Conservation (phyloP, 2,329 filamentous ascomycete genomes). For the Colletotrichum lini region DNA sequence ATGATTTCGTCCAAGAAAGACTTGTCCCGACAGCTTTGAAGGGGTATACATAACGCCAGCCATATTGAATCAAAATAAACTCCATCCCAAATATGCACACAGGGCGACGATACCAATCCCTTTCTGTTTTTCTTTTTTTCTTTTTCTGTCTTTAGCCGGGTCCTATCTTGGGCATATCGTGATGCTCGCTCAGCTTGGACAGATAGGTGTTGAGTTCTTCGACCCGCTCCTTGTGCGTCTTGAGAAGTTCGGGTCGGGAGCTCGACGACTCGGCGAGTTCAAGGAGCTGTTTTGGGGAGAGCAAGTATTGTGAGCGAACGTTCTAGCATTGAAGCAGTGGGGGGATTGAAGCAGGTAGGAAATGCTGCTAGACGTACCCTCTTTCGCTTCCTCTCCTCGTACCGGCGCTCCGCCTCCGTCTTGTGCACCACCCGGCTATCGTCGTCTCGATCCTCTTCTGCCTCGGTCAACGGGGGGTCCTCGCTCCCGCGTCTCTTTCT, state of each 20-base stretch:
- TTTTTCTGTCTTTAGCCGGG: constrained; percentile 59
- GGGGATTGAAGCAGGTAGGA: background rate
- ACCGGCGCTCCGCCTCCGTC: constrained; percentile 86
- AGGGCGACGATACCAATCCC: background rate
- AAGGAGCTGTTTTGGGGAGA: constrained; percentile 72
- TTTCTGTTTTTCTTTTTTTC: background rate
- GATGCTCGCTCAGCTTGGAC: constrained; percentile 93
- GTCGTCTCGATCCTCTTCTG: constrained; percentile 50
- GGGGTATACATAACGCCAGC: constrained; percentile 19
- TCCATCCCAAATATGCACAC: constrained; percentile 12
- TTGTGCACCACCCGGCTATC: constrained; percentile 65
- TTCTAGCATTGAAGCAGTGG: background rate
- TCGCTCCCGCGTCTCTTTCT: constrained; percentile 47
- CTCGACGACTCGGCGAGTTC: constrained; percentile 77
- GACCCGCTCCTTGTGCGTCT: constrained; percentile 97
- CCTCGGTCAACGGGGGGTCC: constrained; percentile 48
- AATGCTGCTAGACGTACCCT: constrained; percentile 69
- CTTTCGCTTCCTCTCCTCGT: constrained; percentile 86
- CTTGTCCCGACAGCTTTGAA: background rate
- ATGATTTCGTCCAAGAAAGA: background rate
- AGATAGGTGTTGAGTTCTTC: constrained; percentile 96
- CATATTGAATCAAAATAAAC: background rate
- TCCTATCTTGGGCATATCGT: constrained; percentile 88
- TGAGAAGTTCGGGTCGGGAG: constrained; percentile 81
- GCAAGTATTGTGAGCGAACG: background rate